phyloP scores from a whole-genome alignment of 495 filamentous ascomycete genomes.

The Aspergillus homomorphus region DNA sequence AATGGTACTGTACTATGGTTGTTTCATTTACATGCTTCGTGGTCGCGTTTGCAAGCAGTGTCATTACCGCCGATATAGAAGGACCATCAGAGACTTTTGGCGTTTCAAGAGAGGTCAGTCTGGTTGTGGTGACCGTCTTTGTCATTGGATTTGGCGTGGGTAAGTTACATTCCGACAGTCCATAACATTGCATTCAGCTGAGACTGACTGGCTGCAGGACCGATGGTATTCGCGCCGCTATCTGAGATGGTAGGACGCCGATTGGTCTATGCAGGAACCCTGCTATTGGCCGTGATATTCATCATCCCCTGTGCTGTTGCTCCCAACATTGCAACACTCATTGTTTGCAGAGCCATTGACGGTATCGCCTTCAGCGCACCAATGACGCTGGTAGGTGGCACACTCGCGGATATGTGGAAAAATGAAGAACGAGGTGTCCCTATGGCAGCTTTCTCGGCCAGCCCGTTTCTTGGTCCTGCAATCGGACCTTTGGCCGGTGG shows the following conservation, averaged over 20 bases:
- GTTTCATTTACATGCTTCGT: conserved; percentile 61
- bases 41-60: conserved; percentile 60
- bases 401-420: conserved; percentile 74
- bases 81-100: conserved; percentile 58
- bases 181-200: neutral
- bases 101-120: conserved; percentile 62
- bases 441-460: conserved; percentile 82
- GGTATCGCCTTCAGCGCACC: conserved; percentile 81
- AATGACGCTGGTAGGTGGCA: conserved; percentile 80
- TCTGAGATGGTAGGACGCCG: conserved; percentile 68
- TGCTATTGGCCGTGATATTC: conserved; percentile 68
- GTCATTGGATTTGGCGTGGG: conserved; percentile 78
- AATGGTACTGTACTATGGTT: conserved; percentile 67
- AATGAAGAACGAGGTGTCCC: conserved; percentile 80
- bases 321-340: conserved; percentile 68
- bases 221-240: conserved; percentile 79
- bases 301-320: conserved; percentile 74
- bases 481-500: conserved; percentile 73
- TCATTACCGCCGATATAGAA: conserved; percentile 64
- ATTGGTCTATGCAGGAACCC: conserved; percentile 55
- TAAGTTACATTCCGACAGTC: conserved; percentile 24
- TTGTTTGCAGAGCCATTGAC: conserved; percentile 70
- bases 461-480: conserved; percentile 74
- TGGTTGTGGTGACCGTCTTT: conserved; percentile 68
- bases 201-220: conserved; percentile 40